These are phyloP conservation scores for Pseudogymnoascus sp. DNA, from an alignment of 2,329 filamentous ascomycete species.

Conservation along the genomic window DNA sequence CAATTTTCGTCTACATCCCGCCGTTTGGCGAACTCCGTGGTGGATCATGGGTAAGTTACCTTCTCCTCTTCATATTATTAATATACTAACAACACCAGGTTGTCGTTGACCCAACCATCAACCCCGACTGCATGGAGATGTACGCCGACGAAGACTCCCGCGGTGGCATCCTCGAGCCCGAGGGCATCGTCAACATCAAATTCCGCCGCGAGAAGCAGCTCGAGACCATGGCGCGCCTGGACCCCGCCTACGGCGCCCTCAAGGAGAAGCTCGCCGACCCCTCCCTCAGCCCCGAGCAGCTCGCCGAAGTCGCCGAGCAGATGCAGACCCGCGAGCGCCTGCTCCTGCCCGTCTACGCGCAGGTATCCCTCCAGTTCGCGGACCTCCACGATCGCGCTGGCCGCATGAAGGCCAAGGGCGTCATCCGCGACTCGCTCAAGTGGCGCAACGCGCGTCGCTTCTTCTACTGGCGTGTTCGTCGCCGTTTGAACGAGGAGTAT, in stretches of 20 bases:
- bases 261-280: constrained; percentile 67
- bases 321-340: constrained; percentile 80
- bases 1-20: constrained; percentile 97
- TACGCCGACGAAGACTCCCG: constrained; percentile 93
- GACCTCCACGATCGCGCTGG: constrained; percentile 95
- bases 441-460: constrained; percentile 89
- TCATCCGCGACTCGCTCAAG: constrained; percentile 73
- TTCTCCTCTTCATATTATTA: constrained; percentile 7
- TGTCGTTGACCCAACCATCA: constrained; percentile 97
- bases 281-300: constrained; percentile 60
- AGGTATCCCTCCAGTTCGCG: constrained; percentile 94
- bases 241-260: constrained; percentile 72
- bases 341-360: constrained; percentile 84
- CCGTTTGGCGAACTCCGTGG: constrained; percentile 94
- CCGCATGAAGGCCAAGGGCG: constrained; percentile 96
- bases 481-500: constrained; percentile 93
- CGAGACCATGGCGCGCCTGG: constrained; percentile 91
- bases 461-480: constrained; percentile 99
- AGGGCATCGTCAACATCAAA: constrained; percentile 98
- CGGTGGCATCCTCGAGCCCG: constrained; percentile 93
- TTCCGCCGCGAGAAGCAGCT: constrained; percentile 96
- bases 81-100: constrained; percentile 45
- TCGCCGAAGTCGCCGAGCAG: constrained; percentile 71
- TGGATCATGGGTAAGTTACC: constrained; percentile 72
- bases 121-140: constrained; percentile 97